Percentiles rank a stretch among this genome's conserved stretches.
Conservation (phyloP, 2,329 filamentous ascomycete species). For the Phyllosticta citrichinensis region DNA sequence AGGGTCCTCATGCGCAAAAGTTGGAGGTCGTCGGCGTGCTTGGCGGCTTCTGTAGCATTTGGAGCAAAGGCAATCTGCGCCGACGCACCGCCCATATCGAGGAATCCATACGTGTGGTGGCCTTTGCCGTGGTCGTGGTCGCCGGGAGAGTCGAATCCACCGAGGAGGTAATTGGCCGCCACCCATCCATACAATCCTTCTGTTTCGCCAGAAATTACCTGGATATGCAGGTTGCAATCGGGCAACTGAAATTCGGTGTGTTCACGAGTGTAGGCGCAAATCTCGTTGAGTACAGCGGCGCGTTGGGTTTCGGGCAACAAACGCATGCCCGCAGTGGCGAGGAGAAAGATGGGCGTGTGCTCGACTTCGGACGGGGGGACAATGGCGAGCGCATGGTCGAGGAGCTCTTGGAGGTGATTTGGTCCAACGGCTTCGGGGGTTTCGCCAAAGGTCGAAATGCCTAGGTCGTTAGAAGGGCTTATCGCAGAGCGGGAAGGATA, state of each 20-base stretch:
- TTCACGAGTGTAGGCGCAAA: constrained; percentile 71
- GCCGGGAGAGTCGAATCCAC: constrained; percentile 72
- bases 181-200: constrained; percentile 97
- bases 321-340: constrained; percentile 93
- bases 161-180: constrained; percentile 88
- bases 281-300: constrained; percentile 59
- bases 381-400: constrained; percentile 70
- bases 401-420: constrained; percentile 68
- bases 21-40: constrained; percentile 83
- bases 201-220: constrained; percentile 91
- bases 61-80: constrained; percentile 97
- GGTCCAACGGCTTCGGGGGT: constrained; percentile 65
- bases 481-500: constrained; percentile 5
- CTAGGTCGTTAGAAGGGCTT: constrained; percentile 21
- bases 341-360: constrained; percentile 85
- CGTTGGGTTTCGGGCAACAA: constrained; percentile 68
- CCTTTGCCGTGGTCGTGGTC: constrained; percentile 71
- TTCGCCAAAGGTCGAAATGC: constrained; percentile 78
- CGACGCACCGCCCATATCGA: constrained; percentile 97
- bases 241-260: constrained; percentile 75
- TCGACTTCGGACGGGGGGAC: constrained; percentile 67
- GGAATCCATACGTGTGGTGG: constrained; percentile 91
- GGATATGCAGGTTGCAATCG: constrained; percentile 82
- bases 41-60: constrained; percentile 79
- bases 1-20: constrained; percentile 75